These are phyloP conservation scores for Picea sitchensis DNA, from an alignment of 75 land plant genomes.

Conservation along the genomic window DNA sequence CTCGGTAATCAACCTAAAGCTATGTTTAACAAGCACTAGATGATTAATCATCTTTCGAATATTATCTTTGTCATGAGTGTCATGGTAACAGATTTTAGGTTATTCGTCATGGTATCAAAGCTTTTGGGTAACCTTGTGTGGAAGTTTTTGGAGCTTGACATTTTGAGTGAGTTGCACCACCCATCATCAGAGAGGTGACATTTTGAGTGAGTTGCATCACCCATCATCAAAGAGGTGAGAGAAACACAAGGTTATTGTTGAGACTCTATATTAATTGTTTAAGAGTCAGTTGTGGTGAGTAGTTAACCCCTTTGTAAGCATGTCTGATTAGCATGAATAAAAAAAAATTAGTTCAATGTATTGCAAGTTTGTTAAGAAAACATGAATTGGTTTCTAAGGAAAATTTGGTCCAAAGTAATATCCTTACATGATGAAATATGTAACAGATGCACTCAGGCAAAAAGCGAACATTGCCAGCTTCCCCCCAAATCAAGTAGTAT, in stretches of 20 bases:
- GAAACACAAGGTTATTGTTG: no score
- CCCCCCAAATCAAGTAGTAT: conserved; percentile 95
- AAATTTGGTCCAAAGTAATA: background rate
- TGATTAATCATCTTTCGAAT: no score
- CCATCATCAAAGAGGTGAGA: background rate
- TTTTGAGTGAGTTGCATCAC: background rate
- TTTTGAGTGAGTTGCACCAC: background rate
- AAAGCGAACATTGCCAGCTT: conserved; percentile 92
- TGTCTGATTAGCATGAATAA: no score
- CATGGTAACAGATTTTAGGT: no score
- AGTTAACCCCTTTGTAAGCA: no score
- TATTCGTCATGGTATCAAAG: no score
- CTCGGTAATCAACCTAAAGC: no score
- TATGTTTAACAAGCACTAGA: no score
- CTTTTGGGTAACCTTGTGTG: background rate
- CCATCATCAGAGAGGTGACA: background rate
- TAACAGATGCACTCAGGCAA: conserved; percentile 98
- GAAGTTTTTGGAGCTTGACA: background rate
- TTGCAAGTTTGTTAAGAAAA: background rate
- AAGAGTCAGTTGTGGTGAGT: no score
- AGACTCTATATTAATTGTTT: no score
- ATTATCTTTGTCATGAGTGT: no score
- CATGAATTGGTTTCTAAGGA: background rate
- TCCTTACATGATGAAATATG: conserved; percentile 87
- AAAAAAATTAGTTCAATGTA: background rate